Conservation (phyloP, 225 moss, liverwort and hornwort genomes). For the Physcomitrium patens region DNA sequence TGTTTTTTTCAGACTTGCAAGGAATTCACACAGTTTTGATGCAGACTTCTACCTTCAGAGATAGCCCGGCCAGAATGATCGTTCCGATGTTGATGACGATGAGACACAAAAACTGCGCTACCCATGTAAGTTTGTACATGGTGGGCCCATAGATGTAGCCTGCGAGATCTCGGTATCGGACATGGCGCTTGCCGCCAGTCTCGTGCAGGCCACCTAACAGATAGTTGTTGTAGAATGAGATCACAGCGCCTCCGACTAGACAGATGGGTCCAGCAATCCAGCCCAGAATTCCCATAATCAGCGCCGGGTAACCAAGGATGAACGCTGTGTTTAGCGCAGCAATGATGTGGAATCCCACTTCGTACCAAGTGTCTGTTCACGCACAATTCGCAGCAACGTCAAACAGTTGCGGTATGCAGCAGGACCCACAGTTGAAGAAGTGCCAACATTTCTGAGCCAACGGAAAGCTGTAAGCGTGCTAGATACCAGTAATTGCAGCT, state of each 20-base stretch:
- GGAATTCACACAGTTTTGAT: too few species aligned
- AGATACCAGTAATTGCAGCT: too few species aligned
- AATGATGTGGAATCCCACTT: conserved; percentile 44
- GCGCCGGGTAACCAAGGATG: conserved; percentile 45
- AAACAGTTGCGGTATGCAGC: too few species aligned
- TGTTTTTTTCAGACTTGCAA: too few species aligned
- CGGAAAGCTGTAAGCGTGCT: too few species aligned
- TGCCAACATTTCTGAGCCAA: too few species aligned
- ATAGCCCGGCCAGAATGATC: conserved; percentile 45
- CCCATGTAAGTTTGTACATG: conserved; percentile 43
- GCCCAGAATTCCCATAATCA: conserved; percentile 48
- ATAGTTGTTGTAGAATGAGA: conserved; percentile 50
- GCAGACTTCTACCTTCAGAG: conserved; percentile 36
- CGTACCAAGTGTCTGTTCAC: conserved; percentile 45
- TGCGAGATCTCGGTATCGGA: conserved; percentile 50
- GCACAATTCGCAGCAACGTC: background rate
- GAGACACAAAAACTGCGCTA: conserved; percentile 36
- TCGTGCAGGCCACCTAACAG: conserved; percentile 45
- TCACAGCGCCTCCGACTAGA: conserved; percentile 33
- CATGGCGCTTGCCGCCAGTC: conserved; percentile 47
- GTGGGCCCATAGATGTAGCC: conserved; percentile 45
- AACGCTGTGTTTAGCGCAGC: conserved; percentile 51
- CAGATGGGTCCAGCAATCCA: conserved; percentile 39
- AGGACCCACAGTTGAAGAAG: too few species aligned
- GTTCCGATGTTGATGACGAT: conserved; percentile 40